Conservation (phyloP, 1,139 yeast species). For the Chernovozyma aurita region DNA sequence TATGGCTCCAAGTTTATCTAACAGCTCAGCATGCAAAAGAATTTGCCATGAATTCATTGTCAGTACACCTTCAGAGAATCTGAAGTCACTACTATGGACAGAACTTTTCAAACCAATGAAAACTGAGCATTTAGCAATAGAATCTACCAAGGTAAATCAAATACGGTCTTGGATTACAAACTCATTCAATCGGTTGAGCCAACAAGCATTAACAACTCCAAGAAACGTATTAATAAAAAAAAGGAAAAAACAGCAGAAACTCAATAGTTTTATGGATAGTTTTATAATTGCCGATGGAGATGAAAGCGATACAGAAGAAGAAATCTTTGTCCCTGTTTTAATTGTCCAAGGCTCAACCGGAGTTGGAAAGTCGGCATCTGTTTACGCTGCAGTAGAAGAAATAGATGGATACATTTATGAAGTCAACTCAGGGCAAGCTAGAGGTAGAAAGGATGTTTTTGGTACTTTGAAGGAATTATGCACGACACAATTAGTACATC, state of each 20-base stretch:
- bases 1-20: background rate
- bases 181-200: conserved; percentile 41
- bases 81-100: conserved; percentile 32
- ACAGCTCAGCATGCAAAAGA: conserved; percentile 14
- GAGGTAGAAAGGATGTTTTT: conserved; percentile 69
- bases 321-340: conserved; percentile 53
- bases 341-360: conserved; percentile 73
- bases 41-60: conserved; percentile 17
- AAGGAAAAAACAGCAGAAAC: conserved; percentile 16
- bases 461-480: conserved; percentile 71
- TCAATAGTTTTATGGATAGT: conserved; percentile 15
- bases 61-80: background rate
- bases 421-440: conserved; percentile 64
- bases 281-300: conserved; percentile 30
- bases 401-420: conserved; percentile 76
- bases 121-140: conserved; percentile 34
- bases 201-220: conserved; percentile 28
- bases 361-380: conserved; percentile 72
- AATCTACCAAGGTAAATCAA: conserved; percentile 12
- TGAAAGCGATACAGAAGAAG: conserved; percentile 25
- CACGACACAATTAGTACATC: conserved; percentile 78
- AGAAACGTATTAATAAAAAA: conserved; percentile 22
- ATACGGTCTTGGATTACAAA: conserved; percentile 46
- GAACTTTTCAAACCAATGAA: conserved; percentile 38
- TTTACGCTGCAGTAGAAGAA: conserved; percentile 65